Base-by-base conservation (phyloP, 2,329 filamentous ascomycete species). In the Phialocephala subalpina region DNA sequence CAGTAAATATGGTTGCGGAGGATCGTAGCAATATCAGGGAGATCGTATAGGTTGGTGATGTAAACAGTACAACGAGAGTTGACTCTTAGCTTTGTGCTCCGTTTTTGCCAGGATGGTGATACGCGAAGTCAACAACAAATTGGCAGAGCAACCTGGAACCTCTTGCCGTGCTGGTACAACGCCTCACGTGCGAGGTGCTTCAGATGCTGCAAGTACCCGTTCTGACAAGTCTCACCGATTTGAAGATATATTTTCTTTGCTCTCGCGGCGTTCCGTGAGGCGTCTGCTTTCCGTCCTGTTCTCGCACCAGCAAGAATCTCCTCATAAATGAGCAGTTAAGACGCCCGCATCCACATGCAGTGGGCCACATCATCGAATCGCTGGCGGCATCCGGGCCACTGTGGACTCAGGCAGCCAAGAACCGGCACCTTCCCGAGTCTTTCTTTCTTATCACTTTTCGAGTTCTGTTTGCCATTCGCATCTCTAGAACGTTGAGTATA, bases 31-130 rank as follows among this genome's bases (percentile, higher is more conserved):
- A 38, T 33, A 33, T 33, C 9, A 22, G 47, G 35, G 18, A 38
- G n/a, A 58, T 60, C 29, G 18, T 52, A 55, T 57, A 65, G 60
- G 6, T 7, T 6, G 12, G 38, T 33, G 38, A 22, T 18, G 63
- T 65, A 68, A 65, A 63, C 63, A 68, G 63, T 57, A 56, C 38
- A 63, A 65, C 63, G 57, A 52, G 18, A 33, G 29, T 29, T 60
- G 58, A 66, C 35, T 66, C 40, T 42, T 25, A 45, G 25, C 42
- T 53, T 52, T 61, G 42, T 55, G 58, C 22, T 42, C n/a, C 25
- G 52, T 40, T 45, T 60, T 60, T 36, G 36, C 25, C 49, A 27
- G 59, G 45, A 36, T 56, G 40, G 33, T 33, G 29, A 4, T 33
- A 33, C 29, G 29, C 29, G 29, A 33, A 33, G 47, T 38, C 40